Evolutionary conservation across 2,329 filamentous ascomycete species (phyloP).

Genomic region (Trichoderma sp.): DNA sequence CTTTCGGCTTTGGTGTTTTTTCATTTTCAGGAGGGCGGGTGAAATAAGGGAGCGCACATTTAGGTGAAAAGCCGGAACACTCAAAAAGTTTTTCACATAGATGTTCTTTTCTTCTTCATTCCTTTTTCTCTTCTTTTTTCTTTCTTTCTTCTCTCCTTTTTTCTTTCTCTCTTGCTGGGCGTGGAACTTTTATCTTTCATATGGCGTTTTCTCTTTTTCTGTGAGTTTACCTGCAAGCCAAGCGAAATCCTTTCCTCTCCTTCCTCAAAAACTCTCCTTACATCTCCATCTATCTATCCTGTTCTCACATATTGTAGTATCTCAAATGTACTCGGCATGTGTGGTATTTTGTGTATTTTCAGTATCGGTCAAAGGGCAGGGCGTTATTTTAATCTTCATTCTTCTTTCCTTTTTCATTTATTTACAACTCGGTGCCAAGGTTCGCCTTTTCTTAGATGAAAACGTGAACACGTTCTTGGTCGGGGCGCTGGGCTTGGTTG

Average conservation of each 20-base stretch:
- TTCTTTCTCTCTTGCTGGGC: neutral
- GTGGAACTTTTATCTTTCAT: neutral
- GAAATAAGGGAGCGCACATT: neutral
- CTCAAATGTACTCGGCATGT: slow-evolving; percentile 14
- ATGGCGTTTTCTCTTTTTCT: neutral
- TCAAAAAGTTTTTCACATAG: slow-evolving; percentile 1
- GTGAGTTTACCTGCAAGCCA: neutral
- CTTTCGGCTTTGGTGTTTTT: neutral
- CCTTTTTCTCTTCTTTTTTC: neutral
- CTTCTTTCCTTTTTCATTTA: neutral
- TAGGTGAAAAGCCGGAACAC: slow-evolving; percentile 3
- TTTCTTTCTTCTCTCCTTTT: neutral
- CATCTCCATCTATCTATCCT: neutral
- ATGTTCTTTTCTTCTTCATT: neutral
- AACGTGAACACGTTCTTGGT: neutral
- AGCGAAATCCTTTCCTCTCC: neutral
- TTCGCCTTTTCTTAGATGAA: neutral
- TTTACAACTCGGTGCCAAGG: neutral
- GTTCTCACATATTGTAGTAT: slow-evolving; percentile 3
- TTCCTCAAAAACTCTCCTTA: neutral
- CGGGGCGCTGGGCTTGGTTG: slow-evolving; percentile 13
- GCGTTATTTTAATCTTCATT: neutral
- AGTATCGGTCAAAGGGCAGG: neutral
- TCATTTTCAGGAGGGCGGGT: neutral
- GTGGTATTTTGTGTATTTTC: neutral